A percentile compares a stretch with the other conserved stretches of the same genome.
phyloP scores from a whole-genome alignment of 208 protist genomes.

The Wallacemonas rigidus region DNA sequence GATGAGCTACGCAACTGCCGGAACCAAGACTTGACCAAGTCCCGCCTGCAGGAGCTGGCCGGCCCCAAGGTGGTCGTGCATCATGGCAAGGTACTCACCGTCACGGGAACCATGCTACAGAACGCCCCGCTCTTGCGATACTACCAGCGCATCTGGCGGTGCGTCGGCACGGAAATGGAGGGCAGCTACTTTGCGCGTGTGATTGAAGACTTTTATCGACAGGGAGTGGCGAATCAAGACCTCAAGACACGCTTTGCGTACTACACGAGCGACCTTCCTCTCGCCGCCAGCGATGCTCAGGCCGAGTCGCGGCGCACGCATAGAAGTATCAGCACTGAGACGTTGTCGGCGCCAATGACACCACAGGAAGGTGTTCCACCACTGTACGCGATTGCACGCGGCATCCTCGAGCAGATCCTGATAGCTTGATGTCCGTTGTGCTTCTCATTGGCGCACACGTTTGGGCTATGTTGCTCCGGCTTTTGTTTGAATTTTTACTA shows the following conservation, averaged over 20 bases:
- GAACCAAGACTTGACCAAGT: slow-evolving; percentile 68
- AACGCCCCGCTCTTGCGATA: slow-evolving; percentile 80
- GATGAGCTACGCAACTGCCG: slow-evolving; percentile 84
- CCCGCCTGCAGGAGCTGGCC: slow-evolving; percentile 56
- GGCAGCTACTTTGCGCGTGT: slow-evolving; percentile 86
- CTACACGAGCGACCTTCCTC: slow-evolving; percentile 88
- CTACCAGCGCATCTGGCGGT: slow-evolving; percentile 84
- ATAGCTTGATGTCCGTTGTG: slow-evolving; percentile 13
- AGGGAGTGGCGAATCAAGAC: slow-evolving; percentile 64
- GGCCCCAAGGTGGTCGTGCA: slow-evolving; percentile 56
- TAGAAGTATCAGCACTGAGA: slow-evolving; percentile 22
- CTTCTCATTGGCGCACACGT: too few relatives aligned
- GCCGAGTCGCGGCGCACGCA: slow-evolving; percentile 37
- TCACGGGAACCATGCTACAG: slow-evolving; percentile 88
- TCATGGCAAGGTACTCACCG: slow-evolving; percentile 79
- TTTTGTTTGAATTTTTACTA: too few relatives aligned
- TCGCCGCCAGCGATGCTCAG: slow-evolving; percentile 56
- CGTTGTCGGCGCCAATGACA: slow-evolving; percentile 77
- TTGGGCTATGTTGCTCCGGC: too few relatives aligned
- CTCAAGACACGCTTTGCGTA: slow-evolving; percentile 83
- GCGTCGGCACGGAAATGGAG: slow-evolving; percentile 90
- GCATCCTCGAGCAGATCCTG: slow-evolving; percentile 75
- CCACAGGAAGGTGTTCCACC: slow-evolving; percentile 79
- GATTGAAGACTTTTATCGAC: slow-evolving; percentile 81
- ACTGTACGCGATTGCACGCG: slow-evolving; percentile 85